Conservation (phyloP, 164 flowering plant species). For the Liriodendron chinense region DNA sequence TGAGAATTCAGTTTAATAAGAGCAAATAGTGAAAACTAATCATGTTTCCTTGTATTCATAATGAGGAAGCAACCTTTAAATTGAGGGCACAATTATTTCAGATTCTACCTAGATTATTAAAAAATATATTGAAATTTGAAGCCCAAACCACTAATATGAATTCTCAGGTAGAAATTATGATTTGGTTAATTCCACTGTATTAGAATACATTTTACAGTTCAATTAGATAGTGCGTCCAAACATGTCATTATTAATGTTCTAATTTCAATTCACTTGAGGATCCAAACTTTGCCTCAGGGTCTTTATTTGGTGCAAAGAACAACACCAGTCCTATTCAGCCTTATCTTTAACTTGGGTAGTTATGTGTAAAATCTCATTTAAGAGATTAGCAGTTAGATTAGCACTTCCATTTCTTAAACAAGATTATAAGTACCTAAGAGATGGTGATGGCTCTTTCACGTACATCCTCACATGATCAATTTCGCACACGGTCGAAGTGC, state of each 20-base stretch:
- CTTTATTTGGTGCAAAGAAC: neutral
- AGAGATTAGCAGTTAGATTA: too few species aligned
- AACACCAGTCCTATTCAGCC: too few species aligned
- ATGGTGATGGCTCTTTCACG: neutral
- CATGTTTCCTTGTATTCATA: neutral
- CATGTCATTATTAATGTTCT: too few species aligned
- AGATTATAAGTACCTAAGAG: neutral
- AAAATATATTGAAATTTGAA: neutral
- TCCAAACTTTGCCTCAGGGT: neutral
- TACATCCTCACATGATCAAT: neutral
- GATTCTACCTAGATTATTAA: neutral
- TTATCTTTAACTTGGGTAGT: too few species aligned
- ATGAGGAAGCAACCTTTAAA: neutral
- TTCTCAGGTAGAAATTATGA: neutral
- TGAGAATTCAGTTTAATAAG: neutral
- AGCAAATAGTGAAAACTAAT: neutral
- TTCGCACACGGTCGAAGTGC: neutral
- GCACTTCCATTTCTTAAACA: too few species aligned
- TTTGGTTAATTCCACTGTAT: too few species aligned
- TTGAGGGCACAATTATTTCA: neutral
- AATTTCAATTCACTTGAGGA: neutral
- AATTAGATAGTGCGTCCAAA: neutral
- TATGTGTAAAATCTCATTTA: too few species aligned
- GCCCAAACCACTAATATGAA: neutral
- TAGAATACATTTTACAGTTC: neutral